Base-by-base conservation (phyloP, 2,329 filamentous ascomycete genomes). In the Alternaria hordeiaustralica region DNA sequence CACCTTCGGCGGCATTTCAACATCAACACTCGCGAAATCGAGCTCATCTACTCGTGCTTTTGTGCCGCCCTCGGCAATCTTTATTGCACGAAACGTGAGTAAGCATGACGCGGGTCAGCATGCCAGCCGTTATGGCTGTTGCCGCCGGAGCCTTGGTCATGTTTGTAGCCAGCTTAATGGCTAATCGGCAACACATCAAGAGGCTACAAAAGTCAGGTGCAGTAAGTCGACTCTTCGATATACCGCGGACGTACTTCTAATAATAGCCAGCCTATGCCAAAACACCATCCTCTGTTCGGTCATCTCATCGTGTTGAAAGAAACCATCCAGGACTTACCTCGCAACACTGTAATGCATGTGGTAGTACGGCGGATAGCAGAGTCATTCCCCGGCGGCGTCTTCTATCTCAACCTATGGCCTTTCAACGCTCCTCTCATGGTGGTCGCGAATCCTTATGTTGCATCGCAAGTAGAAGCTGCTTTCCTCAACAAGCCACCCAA, bases 381-480 rank as follows among this genome's bases (percentile, higher is more conserved):
- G 78, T 81, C 59, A 0, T 66, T 67, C 41, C 33, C 55, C 12
- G 55, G 46, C 20, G 62, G 64, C 6, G 51, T 65, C 23, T 68
- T 71, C 55, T 70, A 68, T 21, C 54, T 71, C n/a, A 58, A 70
- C 50, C 28, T 71, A 6, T 71, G 65, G 67, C 69, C 67, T n/a
- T 68, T 71, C 60, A 63, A 47, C 25, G 25, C 36, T 13, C 45
- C 68, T 10, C 15, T 69, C 15, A 25, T 71, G 30, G 53, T 65
- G 15, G 57, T 65, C 10, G 30, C 60, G 21, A 55, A 60, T 12
- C 58, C 66, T 25, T 59, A 46, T 51, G 28, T 60, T 18, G 64
- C 64, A 23, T 63, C 51, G 6, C 66, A 71, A 53, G 49, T 66
- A 13, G 56, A 65, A 21, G 44, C 55, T 28, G 54, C 56, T 30